Base-by-base conservation (phyloP, 768 basidiomycete genomes). In the Auriculariales sp. region DNA sequence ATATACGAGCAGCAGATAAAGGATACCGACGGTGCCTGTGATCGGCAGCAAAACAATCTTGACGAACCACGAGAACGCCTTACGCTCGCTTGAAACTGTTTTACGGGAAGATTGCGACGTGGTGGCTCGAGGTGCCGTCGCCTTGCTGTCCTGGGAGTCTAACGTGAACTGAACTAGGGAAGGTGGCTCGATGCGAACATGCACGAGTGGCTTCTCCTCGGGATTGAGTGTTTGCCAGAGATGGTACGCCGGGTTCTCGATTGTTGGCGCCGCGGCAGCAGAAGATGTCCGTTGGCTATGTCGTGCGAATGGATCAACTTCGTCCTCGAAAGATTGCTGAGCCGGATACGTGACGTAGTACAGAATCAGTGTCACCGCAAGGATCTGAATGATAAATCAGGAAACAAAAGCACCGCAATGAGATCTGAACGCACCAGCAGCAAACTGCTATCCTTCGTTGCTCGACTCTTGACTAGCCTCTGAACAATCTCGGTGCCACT, bases 41-140 rank as follows among this genome's bases (percentile, higher is more conserved):
- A 95, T 93, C 0, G 94, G 94, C 1, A 92, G 63, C 2, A 89
- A 68, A 62, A 97, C 78, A 53, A 93, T 83, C 64, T 86, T 87
- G 57, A 83, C 55, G 24, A 88, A 62, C 80, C 88, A 88, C n/a
- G 78, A 62, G 6, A 84, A 55, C 11, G 79, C 70, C 48, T 78
- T 60, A 14, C 74, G 74, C 46, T 71, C 66, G 51, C 68, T 66
- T 54, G 72, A 71, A 51, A 71, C n/a, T n/a, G n/a, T n/a, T n/a
- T n/a, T n/a, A n/a, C n/a, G n/a, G n/a, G n/a, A n/a, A n/a, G n/a
- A n/a, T n/a, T n/a, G n/a, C n/a, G n/a, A n/a, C n/a, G n/a, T n/a
- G n/a, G n/a, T n/a, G n/a, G n/a, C n/a, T n/a, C n/a, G n/a, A n/a
- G 50, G n/a, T 27, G 19, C 17, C 27, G 14, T 45, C 33, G 46